Percentiles rank a stretch among this genome's conserved stretches.
Evolutionary conservation across 768 basidiomycete genomes (phyloP).

Genomic region (Suillus decipiens): DNA sequence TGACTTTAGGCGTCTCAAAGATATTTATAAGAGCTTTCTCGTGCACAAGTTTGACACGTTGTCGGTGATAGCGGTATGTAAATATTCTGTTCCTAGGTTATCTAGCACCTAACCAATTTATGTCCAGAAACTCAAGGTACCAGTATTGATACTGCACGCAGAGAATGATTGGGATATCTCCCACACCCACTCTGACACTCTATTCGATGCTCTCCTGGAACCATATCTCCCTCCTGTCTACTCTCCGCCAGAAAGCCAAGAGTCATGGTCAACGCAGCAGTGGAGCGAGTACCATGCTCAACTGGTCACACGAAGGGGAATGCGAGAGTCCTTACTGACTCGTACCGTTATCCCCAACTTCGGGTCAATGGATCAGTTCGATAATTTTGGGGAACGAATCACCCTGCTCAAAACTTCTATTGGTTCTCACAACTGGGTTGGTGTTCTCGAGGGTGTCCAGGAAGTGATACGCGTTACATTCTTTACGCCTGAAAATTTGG

Average conservation of each 20-base stretch:
- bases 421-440: conserved; percentile 62
- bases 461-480: conserved; percentile 45
- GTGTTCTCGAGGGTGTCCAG: conserved; percentile 67
- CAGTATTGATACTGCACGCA: conserved; percentile 74
- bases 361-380: conserved; percentile 57
- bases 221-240: conserved; percentile 57
- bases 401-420: conserved; percentile 56
- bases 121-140: conserved; percentile 61
- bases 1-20: conserved; percentile 33
- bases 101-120: neutral
- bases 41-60: conserved; percentile 65
- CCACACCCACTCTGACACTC: conserved; percentile 60
- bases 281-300: conserved; percentile 46
- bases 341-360: conserved; percentile 47
- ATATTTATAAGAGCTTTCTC: conserved; percentile 54
- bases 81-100: neutral
- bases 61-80: conserved; percentile 56
- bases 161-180: conserved; percentile 76
- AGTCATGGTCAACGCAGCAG: conserved; percentile 37
- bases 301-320: conserved; percentile 40
- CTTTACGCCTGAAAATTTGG: neutral
- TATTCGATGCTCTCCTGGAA: conserved; percentile 70
- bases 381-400: conserved; percentile 45
- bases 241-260: conserved; percentile 33
- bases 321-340: conserved; percentile 47